phyloP scores from a whole-genome alignment of 495 filamentous ascomycete genomes.

The Trichoderma asperelloides region DNA sequence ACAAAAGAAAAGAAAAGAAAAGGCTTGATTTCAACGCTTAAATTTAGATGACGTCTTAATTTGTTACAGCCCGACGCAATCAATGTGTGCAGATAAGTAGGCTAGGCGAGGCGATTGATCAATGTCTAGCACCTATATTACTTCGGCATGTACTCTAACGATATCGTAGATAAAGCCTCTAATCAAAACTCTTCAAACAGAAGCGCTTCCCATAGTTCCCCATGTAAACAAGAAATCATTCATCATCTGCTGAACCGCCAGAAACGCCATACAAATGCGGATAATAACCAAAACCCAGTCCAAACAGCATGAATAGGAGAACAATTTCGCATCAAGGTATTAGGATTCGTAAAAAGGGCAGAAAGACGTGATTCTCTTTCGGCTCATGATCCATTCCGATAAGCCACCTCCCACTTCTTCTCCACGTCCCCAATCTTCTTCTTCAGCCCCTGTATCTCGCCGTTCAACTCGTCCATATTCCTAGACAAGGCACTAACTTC shows the following conservation, averaged over 20 bases:
- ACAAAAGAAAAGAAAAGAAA: neutral
- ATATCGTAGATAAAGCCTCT: neutral
- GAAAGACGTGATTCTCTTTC: neutral
- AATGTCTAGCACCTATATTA: neutral
- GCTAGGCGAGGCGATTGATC: neutral
- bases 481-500: constrained; percentile 71
- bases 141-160: neutral
- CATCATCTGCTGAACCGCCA: too few relatives aligned
- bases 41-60: too few relatives aligned
- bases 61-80: too few relatives aligned
- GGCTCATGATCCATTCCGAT: constrained; percentile 19
- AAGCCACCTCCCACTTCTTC: constrained; percentile 39
- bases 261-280: constrained; percentile 24
- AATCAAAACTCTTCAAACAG: neutral
- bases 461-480: constrained; percentile 77
- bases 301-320: too few relatives aligned
- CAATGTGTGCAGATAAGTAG: neutral
- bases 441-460: constrained; percentile 66
- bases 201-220: too few relatives aligned
- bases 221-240: too few relatives aligned
- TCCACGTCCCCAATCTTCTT: constrained; percentile 47
- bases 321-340: too few relatives aligned
- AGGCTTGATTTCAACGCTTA: too few relatives aligned
- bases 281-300: constrained; percentile 7
- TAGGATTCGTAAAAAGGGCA: neutral